Base-by-base conservation (phyloP, 495 filamentous ascomycete species). In the Paragyromitra xinjiangensis region DNA sequence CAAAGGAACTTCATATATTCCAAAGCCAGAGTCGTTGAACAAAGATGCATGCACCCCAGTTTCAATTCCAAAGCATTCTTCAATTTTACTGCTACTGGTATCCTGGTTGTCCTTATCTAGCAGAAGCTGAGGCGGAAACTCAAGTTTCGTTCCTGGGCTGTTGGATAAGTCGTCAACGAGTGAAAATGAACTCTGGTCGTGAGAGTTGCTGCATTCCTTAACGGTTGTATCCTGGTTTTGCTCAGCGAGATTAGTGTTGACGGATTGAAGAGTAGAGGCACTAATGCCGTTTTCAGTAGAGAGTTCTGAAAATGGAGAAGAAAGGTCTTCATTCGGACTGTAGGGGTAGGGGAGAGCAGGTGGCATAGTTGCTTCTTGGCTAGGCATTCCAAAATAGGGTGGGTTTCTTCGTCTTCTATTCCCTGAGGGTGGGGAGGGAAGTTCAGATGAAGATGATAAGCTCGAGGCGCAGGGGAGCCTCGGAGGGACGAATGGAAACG, bases 41-140 rank as follows among this genome's bases (percentile, higher is more conserved):
- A 78, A 50, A 14, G 74, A 78, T 29, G 53, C 40, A 59, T 64
- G 71, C 69, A n/a, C 34, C 8, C 50, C 34, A 59, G 37, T 9
- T 6, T n/a, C n/a, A 48, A 51, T 63, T 34, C 22, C 12, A n/a
- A 34, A 12, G 14, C 34, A 4, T 61, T 29, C 26, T 16, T 26
- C 40, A 7, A 24, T 40, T 19, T 4, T 63, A 55, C 59, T 63
- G 29, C n/a, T 34, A 14, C 26, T 75, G 29, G 34, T 53, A 12
- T 34, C 29, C 29, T n/a, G 9, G 12, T 12, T n/a, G 37, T 16
- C 55, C 8, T 45, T 45, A 34, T 29, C 19, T n/a, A 24, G 39
- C 29, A 16, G 44, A 26, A 39, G 56, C 39, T 62, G 55, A 22
- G 29, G 48, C 1, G 26, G n/a, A 9, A 44, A 55, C 39, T 70